Base-by-base conservation (phyloP, 2,329 filamentous ascomycete genomes). In the Colletotrichum tanaceti region DNA sequence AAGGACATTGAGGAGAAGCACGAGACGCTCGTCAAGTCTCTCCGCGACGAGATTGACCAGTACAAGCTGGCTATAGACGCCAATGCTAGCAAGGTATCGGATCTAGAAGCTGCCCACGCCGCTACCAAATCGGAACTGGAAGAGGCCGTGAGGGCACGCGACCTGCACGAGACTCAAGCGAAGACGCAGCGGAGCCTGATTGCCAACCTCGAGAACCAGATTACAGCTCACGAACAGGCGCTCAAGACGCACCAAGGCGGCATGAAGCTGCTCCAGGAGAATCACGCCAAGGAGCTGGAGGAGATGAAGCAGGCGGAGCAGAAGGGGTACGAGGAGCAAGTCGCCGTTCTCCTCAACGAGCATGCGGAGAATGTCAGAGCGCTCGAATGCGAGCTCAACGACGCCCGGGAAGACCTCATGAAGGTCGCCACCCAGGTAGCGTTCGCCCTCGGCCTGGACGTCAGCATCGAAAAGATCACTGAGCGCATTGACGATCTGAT, bases 11-110 rank as follows among this genome's bases (percentile, higher is more conserved):
- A 86, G 43, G 78, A 79, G 47, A 85, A 86, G 75, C 89, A 93
- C 70, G 82, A 90, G 66, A 83, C 86, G 43, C 80, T 90, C 55
- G 81, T 92, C 41, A 81, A 84, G 43, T 84, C 83, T 52, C 80
- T 98, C 49, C 91, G 92, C 71, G 85, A 81, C 68, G 91, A 97
- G 76, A 90, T 98, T 61, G 89, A 94, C 59, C 90, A 93, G 75
- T 94, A 97, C 80, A 94, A 92, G 80, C 82, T 86, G 4, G 87
- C 92, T 44, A 90, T 97, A 73, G 86, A 87, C 71, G 85, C 83
- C 72, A 93, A 94, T 73, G 84, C 89, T 14, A 77, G 86, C 46
- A 92, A 90, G 73, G 89, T 97, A 38, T 85, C 89, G 3, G 87
- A 92, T 72, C 84, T 97, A 16, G 93, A 97, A 78, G 81, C 90